These are phyloP conservation scores for Thuidium tamariscinum DNA, from an alignment of 225 moss, liverwort and hornwort genomes.

Conservation along the genomic window DNA sequence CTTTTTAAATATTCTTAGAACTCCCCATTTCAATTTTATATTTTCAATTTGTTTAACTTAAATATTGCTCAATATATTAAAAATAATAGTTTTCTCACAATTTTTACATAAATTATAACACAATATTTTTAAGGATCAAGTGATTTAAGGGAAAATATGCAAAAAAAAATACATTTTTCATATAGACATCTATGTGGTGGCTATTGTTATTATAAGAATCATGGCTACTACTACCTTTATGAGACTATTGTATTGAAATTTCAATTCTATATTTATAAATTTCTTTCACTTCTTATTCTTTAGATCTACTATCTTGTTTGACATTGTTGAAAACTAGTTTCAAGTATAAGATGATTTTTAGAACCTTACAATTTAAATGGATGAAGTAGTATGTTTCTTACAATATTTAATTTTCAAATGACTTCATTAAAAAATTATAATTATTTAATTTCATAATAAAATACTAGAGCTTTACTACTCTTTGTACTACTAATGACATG, in stretches of 20 bases:
- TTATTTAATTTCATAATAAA: neutral
- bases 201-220: neutral
- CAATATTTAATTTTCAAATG: neutral
- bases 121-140: rapidly evolving
- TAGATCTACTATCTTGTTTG: neutral
- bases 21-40: neutral
- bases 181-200: neutral
- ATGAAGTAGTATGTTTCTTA: neutral
- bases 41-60: neutral
- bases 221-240: neutral
- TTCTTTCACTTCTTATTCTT: neutral
- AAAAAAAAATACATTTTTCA: neutral
- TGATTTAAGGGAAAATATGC: neutral
- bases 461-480: rapidly evolving
- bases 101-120: rapidly evolving
- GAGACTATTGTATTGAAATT: neutral
- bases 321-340: neutral
- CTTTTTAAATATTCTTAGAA: neutral
- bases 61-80: neutral
- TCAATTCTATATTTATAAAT: neutral
- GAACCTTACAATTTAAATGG: neutral
- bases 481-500: rapidly evolving
- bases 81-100: neutral
- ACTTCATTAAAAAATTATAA: neutral
- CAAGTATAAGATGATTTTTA: neutral